phyloP scores from a whole-genome alignment of 2,329 filamentous ascomycete species.

The Trichoderma polysporum region DNA sequence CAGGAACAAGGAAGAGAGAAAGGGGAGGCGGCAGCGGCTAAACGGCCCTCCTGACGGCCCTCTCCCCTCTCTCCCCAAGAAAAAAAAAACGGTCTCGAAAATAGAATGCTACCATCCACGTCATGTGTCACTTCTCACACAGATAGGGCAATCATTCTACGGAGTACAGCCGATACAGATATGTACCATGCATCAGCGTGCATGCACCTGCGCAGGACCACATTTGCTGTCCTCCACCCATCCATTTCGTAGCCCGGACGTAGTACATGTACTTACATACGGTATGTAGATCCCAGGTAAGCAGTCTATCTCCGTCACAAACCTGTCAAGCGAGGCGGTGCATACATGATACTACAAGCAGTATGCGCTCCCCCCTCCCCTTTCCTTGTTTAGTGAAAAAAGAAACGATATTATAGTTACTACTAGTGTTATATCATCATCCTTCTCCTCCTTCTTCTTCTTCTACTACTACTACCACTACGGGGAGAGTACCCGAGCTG shows the following conservation, averaged over 20 bases:
- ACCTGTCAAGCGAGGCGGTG: conserved; percentile 11
- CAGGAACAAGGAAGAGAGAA: background rate
- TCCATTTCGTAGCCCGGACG: background rate
- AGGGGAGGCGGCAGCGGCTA: background rate
- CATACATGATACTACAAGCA: background rate
- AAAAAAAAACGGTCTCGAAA: background rate
- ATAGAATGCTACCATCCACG: conserved; percentile 12
- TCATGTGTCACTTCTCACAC: conserved; percentile 19
- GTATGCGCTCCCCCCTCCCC: no score
- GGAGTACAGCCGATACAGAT: conserved; percentile 4
- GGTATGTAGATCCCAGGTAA: conserved; percentile 13
- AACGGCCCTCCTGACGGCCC: background rate
- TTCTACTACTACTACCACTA: background rate
- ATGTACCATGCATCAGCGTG: conserved; percentile 8
- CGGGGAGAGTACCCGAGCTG: background rate
- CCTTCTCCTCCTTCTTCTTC: background rate
- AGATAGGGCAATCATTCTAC: conserved; percentile 18
- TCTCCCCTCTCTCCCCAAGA: background rate
- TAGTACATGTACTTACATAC: background rate
- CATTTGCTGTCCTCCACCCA: background rate
- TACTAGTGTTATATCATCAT: background rate
- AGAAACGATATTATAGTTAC: background rate
- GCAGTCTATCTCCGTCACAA: conserved; percentile 13
- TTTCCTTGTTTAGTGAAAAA: no score
- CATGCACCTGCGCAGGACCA: conserved; percentile 1